These are phyloP conservation scores for Rhododendron molle DNA, from an alignment of 148 eudicot species.

Conservation along the genomic window DNA sequence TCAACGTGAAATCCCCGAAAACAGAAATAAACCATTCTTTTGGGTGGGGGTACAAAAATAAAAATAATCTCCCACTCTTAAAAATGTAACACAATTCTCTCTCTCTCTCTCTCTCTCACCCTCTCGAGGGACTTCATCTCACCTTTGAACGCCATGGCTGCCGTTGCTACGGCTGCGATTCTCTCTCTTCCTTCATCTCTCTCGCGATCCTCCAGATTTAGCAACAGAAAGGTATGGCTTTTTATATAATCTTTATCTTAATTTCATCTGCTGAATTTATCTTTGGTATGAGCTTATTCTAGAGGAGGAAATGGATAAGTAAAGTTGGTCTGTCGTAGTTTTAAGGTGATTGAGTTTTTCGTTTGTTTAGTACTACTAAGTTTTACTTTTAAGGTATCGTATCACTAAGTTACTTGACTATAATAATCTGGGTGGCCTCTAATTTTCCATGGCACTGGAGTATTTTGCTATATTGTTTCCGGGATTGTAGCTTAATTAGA, in stretches of 20 bases:
- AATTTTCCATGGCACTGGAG: background rate
- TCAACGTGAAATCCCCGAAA: slow-evolving; percentile 23
- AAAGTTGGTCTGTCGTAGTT: background rate
- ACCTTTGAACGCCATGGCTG: slow-evolving; percentile 49
- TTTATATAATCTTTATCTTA: background rate
- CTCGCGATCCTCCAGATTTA: slow-evolving; percentile 38
- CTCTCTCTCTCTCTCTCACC: background rate
- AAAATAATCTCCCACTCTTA: slow-evolving; percentile 7
- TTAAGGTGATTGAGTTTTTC: background rate
- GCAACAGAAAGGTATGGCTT: slow-evolving; percentile 40
- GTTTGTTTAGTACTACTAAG: background rate
- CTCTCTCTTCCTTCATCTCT: slow-evolving; percentile 62
- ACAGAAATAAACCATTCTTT: background rate
- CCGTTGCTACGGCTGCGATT: slow-evolving; percentile 64
- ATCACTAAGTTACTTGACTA: background rate
- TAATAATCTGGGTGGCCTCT: background rate
- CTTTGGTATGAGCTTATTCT: background rate
- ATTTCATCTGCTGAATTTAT: background rate
- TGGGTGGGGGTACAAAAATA: background rate
- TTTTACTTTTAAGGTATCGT: background rate
- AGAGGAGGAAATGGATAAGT: background rate
- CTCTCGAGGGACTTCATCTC: slow-evolving; percentile 1
- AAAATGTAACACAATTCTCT: background rate
- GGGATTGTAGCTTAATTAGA: background rate
- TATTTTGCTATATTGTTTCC: background rate